These are phyloP conservation scores for Colletotrichum sp. DNA, from an alignment of 2,329 filamentous ascomycete species.

Conservation along the genomic window DNA sequence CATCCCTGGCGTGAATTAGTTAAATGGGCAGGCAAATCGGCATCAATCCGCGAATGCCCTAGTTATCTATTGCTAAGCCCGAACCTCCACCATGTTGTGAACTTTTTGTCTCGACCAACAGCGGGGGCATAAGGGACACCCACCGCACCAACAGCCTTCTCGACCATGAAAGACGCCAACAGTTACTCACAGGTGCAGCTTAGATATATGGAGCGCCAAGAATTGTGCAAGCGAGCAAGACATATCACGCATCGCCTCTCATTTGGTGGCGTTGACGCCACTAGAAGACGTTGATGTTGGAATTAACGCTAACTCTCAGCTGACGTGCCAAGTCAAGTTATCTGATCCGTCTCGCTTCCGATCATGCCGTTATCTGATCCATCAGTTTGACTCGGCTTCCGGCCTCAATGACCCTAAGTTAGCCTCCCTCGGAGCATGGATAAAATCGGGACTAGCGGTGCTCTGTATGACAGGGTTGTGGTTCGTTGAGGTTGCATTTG, in stretches of 20 bases:
- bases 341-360: neutral
- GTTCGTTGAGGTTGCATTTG: constrained; percentile 1
- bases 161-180: neutral
- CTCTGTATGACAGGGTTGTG: neutral
- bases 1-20: neutral
- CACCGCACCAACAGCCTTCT: neutral
- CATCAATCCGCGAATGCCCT: neutral
- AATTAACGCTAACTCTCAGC: neutral
- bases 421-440: neutral
- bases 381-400: neutral
- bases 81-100: neutral
- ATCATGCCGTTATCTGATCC: constrained; percentile 14
- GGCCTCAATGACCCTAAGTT: neutral
- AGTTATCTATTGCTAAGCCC: neutral
- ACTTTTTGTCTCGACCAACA: neutral
- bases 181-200: neutral
- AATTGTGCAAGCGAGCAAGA: neutral
- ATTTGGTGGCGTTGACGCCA: neutral
- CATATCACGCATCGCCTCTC: neutral
- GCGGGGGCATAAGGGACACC: neutral
- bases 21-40: neutral
- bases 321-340: constrained; percentile 6
- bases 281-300: neutral
- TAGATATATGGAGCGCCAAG: neutral
- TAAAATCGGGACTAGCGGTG: neutral